Evolutionary conservation across 2,329 filamentous ascomycete species (phyloP).

Genomic region (Ascochyta fabae): DNA sequence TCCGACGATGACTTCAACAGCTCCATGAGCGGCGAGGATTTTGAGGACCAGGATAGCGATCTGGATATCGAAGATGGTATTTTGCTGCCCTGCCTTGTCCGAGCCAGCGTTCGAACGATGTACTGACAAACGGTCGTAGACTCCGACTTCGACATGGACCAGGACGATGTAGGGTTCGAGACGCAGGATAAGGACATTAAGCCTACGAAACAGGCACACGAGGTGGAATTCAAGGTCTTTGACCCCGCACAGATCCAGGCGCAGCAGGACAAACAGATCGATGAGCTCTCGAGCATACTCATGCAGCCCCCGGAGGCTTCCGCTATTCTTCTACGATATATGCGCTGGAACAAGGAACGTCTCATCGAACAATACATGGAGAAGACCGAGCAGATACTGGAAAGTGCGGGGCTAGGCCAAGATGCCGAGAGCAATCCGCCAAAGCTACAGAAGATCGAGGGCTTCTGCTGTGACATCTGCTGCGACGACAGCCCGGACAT

Average conservation of each 20-base stretch:
- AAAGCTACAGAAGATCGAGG: conserved; percentile 72
- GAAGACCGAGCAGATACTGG: conserved; percentile 76
- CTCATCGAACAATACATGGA: conserved; percentile 98
- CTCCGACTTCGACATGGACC: conserved; percentile 63
- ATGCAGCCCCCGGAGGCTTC: conserved; percentile 87
- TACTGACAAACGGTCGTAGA: conserved; percentile 44
- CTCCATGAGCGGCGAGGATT: conserved; percentile 76
- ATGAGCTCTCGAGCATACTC: conserved; percentile 90
- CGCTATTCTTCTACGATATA: conserved; percentile 86
- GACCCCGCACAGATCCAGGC: conserved; percentile 80
- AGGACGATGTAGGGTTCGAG: conserved; percentile 66
- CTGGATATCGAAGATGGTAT: conserved; percentile 56
- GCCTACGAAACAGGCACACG: conserved; percentile 76
- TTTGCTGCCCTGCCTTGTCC: conserved; percentile 5
- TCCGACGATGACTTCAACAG: conserved; percentile 96
- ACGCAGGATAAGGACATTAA: conserved; percentile 74
- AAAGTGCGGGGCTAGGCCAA: conserved; percentile 80
- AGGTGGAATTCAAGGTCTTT: conserved; percentile 84
- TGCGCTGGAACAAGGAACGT: conserved; percentile 95
- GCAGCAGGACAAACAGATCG: conserved; percentile 84
- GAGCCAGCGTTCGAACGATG: conserved; percentile 10
- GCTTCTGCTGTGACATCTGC: conserved; percentile 93
- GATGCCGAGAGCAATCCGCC: conserved; percentile 56
- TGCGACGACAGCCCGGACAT: conserved; percentile 83
- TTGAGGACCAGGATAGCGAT: conserved; percentile 80